Evolutionary conservation across 1,284 basidiomycete species (phyloP), one percentile per base, ranked within the genome.

Genomic region (Cutaneotrichosporon dermatis): DNA sequence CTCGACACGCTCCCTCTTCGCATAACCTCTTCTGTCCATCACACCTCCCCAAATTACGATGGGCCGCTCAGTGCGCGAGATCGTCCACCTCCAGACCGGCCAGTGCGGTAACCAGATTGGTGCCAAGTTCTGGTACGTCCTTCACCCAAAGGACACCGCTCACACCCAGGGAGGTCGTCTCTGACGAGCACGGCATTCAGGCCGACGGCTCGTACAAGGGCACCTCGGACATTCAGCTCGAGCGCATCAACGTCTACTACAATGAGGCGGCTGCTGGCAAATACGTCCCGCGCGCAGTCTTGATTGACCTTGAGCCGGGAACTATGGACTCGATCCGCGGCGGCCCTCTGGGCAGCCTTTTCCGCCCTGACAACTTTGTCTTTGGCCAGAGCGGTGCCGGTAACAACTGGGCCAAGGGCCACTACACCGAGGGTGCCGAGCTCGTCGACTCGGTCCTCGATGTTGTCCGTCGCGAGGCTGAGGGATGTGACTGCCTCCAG

Each of bases 91-190:
- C 74, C 92, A 95, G 80, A 94, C 92, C 71, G 92, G 92, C 82
- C 79, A 95, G 90, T 94, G 92, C 79, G 92, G 92, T 85, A 95
- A 95, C 89, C 92, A 95, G 83, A 94, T 95, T 76, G 91, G 91
- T 90, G 89, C 91, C 83, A 96, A 96, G 82, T 97, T 98, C 87
- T 97, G 92, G 94, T 92, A 89, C 80, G 92, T 92, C 13, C 8
- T 2, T 6, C 1, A 35, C 33, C 43, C 9, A n/a, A 33, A 43
- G 44, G 16, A 51, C 1, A 44, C 13, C 41, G 34, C 63, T 66
- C 48, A 66, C 60, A 41, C 25, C 15, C 58, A 73, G 73, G 74
- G 75, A 79, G 69, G 77, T 78, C 58, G 87, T 98, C 76, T 94
- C 92, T 62, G 92, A 97, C 79, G 94, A 98, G 83, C 94, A 98